Conservation (phyloP, 2,329 filamentous ascomycete species). For the Helotiales sp. region DNA sequence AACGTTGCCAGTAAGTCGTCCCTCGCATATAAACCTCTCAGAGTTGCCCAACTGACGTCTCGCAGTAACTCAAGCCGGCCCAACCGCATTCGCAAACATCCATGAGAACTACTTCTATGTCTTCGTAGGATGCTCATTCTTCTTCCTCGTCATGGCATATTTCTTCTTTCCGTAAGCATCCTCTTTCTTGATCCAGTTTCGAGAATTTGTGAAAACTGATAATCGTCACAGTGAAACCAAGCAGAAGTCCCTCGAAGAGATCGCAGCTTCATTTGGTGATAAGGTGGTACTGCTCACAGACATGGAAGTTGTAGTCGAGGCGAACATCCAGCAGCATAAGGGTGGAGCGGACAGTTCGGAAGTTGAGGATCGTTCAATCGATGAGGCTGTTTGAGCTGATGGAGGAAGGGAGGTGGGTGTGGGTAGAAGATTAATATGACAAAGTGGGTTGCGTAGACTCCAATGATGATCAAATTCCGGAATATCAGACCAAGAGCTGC, state of each 20-base stretch:
- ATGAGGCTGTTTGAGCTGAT: neutral
- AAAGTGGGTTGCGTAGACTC: neutral
- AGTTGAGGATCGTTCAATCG: neutral
- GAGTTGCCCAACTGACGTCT: neutral
- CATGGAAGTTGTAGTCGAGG: neutral
- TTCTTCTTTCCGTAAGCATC: slow-evolving; percentile 55
- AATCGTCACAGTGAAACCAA: neutral
- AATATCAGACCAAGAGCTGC: too few relatives aligned
- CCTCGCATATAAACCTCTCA: neutral
- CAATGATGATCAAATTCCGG: too few relatives aligned
- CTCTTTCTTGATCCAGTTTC: neutral
- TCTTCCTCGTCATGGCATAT: slow-evolving; percentile 58
- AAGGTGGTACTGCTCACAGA: slow-evolving; percentile 3
- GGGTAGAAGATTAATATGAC: too few relatives aligned
- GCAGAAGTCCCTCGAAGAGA: slow-evolving; percentile 11
- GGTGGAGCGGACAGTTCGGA: neutral
- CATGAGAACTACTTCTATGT: slow-evolving; percentile 65
- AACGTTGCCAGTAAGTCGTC: slow-evolving; percentile 52
- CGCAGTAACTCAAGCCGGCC: slow-evolving; percentile 56
- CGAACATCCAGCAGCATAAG: neutral
- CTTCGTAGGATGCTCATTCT: slow-evolving; percentile 56
- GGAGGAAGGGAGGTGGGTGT: neutral
- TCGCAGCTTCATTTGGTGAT: slow-evolving; percentile 12
- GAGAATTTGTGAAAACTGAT: neutral
- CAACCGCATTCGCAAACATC: slow-evolving; percentile 61